Base-by-base conservation (phyloP, 495 filamentous ascomycete species). In the Xylaria curta region DNA sequence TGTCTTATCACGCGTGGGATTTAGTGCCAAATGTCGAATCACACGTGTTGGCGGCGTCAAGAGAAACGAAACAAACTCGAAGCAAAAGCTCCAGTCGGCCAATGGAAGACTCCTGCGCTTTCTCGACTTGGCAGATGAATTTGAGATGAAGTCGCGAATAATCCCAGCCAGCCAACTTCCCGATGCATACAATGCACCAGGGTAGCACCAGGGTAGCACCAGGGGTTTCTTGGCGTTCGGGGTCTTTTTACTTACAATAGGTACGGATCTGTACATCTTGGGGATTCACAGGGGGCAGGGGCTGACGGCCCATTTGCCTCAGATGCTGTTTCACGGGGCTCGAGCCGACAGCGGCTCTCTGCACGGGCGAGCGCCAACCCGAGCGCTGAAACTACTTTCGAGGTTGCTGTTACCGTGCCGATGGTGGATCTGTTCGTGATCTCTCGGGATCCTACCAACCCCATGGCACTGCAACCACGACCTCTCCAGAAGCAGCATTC, bases 241-340 rank as follows among this genome's bases (percentile, higher is more conserved):
- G 63, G 28, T 31, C 28, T 31, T 31, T 1, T 31, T 31, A 3
- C 28, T 3, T 31, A 31, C 28, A 31, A 3, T 31, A 31, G 28
- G 28, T 31, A 31, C 1, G n/a, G n/a, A n/a, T n/a, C n/a, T n/a
- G 28, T 31, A 31, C 28, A 69, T 33, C 28, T 38, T 26, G 68
- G 69, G 53, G 69, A 73, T 51, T 49, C n/a, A 58, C 51, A 44
- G 40, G 63, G 53, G 26, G 12, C 17, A 46, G 70, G 53, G 63
- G 54, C 40, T 61, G 64, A 68, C 42, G 70, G 63, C 5, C 62
- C 70, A 65, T 69, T 60, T 75, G 75, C 76, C 61, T 78, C 76
- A 78, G 75, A 73, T 71, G 69, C 47, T 33, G 76, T 78, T 78
- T 78, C 73, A 75, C 42, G 54, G 51, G 54, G 66, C 53, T 68